Evolutionary conservation across 768 basidiomycete genomes (phyloP).

Genomic region (Xanthoconium stramineum): DNA sequence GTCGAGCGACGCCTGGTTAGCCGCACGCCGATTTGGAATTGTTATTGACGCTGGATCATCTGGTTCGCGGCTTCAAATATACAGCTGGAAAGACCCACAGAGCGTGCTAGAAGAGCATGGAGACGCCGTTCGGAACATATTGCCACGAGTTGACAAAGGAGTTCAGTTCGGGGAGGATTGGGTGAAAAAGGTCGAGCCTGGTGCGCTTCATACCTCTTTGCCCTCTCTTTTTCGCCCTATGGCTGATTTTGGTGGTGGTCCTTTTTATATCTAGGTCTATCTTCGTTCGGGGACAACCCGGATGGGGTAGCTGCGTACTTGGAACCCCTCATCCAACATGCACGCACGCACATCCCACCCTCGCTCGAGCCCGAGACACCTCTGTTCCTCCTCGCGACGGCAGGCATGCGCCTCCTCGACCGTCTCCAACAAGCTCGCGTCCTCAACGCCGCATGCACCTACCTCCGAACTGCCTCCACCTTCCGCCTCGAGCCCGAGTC

Average conservation of each 20-base stretch:
- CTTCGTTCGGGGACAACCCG: constrained; percentile 70
- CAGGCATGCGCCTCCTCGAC: constrained; percentile 90
- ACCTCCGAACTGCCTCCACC: constrained; percentile 68
- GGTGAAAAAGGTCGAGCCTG: constrained; percentile 91
- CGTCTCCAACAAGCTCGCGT: constrained; percentile 66
- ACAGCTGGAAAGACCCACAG: constrained; percentile 90
- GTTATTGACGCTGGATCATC: constrained; percentile 99
- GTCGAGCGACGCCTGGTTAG: constrained; percentile 69
- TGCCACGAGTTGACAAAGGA: constrained; percentile 92
- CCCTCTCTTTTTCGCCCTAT: neutral
- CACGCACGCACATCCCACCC: constrained; percentile 78
- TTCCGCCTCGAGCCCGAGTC: constrained; percentile 74
- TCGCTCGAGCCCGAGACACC: constrained; percentile 83
- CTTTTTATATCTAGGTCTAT: constrained; percentile 61
- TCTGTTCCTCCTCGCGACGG: constrained; percentile 91
- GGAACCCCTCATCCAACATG: constrained; percentile 79
- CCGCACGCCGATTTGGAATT: constrained; percentile 81
- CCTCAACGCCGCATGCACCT: constrained; percentile 72
- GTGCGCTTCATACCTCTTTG: constrained; percentile 44
- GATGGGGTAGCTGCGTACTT: constrained; percentile 73
- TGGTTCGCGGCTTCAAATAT: constrained; percentile 93
- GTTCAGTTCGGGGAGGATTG: constrained; percentile 77
- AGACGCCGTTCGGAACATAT: constrained; percentile 45
- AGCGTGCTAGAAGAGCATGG: constrained; percentile 51
- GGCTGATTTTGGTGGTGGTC: neutral